Evolutionary conservation across 352 stramenopile genomes (phyloP).

Genomic region (Thalassiosira ordinaria): DNA sequence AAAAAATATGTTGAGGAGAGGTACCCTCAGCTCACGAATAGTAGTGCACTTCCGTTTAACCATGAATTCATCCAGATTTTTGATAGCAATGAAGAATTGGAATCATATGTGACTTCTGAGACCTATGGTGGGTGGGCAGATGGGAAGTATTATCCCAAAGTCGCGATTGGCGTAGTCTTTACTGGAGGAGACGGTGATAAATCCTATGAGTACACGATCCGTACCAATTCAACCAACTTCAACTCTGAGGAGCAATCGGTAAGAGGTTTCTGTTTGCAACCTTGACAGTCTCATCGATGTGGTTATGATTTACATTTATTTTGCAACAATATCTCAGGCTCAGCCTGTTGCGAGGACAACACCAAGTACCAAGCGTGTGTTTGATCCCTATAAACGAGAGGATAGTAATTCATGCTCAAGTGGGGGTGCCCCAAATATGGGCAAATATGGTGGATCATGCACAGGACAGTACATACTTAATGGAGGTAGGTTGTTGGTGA

Average conservation of each 20-base stretch:
- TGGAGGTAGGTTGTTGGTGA: conserved; percentile 32
- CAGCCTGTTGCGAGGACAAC: conserved; percentile 47
- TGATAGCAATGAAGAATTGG: conserved; percentile 46
- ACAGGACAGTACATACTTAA: conserved; percentile 63
- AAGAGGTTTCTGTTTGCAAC: conserved; percentile 1
- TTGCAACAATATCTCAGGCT: conserved; percentile 1
- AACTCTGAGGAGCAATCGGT: conserved; percentile 53
- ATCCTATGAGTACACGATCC: conserved; percentile 54
- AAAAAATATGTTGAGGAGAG: conserved; percentile 45
- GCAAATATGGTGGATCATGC: conserved; percentile 43
- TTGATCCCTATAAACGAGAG: conserved; percentile 42
- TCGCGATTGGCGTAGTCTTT: conserved; percentile 55
- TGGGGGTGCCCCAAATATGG: conserved; percentile 41
- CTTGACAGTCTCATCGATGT: neutral
- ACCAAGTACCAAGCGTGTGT: conserved; percentile 34
- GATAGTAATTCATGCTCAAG: conserved; percentile 37
- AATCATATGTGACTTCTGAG: conserved; percentile 50
- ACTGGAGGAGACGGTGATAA: conserved; percentile 30
- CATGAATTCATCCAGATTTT: conserved; percentile 59
- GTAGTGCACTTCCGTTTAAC: conserved; percentile 44
- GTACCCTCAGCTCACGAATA: conserved; percentile 47
- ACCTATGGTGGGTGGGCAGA: conserved; percentile 38
- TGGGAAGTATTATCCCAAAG: conserved; percentile 50
- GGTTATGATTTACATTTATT: conserved; percentile 3
- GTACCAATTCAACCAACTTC: conserved; percentile 60